Percentiles rank a stretch among this genome's conserved stretches.
Conservation (phyloP, 352 stramenopile species). For the Phytophthora hybrid region DNA sequence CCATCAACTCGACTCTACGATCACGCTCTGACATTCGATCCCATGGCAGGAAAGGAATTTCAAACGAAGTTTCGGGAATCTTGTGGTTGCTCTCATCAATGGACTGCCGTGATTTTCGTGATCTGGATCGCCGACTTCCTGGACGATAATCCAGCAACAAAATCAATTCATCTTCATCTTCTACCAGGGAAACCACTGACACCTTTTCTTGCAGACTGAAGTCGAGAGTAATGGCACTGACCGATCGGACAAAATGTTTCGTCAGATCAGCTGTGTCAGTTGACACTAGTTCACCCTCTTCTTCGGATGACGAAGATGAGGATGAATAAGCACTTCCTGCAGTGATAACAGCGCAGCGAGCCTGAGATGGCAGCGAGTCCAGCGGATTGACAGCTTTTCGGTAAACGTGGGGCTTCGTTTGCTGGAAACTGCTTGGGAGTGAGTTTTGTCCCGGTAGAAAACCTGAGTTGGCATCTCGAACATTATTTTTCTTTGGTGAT, state of each 20-base stretch:
- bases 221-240: slow-evolving; percentile 17
- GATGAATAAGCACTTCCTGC: slow-evolving; percentile 10
- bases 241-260: slow-evolving; percentile 3
- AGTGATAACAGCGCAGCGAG: slow-evolving; percentile 56
- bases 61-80: slow-evolving; percentile 13
- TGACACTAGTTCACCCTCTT: slow-evolving; percentile 7
- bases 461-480: slow-evolving; percentile 3
- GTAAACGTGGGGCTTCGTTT: slow-evolving; percentile 65
- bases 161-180: slow-evolving; percentile 54
- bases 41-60: slow-evolving; percentile 51
- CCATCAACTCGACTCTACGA: slow-evolving; percentile 61
- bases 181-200: slow-evolving; percentile 55
- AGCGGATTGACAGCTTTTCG: slow-evolving; percentile 41
- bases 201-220: slow-evolving; percentile 50
- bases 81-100: slow-evolving; percentile 13
- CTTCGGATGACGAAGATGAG: slow-evolving; percentile 6
- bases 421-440: slow-evolving; percentile 68
- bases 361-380: slow-evolving; percentile 40
- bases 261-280: not conserved
- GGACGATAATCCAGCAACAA: slow-evolving; percentile 57
- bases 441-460: slow-evolving; percentile 54
- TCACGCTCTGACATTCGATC: slow-evolving; percentile 48
- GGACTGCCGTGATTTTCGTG: slow-evolving; percentile 7
- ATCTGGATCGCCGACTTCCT: slow-evolving; percentile 20
- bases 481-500: not conserved